Percentiles rank a stretch among this genome's conserved stretches.
Evolutionary conservation across 176 grass and related monocot genomes (phyloP).

Genomic region (Eleusine indica): DNA sequence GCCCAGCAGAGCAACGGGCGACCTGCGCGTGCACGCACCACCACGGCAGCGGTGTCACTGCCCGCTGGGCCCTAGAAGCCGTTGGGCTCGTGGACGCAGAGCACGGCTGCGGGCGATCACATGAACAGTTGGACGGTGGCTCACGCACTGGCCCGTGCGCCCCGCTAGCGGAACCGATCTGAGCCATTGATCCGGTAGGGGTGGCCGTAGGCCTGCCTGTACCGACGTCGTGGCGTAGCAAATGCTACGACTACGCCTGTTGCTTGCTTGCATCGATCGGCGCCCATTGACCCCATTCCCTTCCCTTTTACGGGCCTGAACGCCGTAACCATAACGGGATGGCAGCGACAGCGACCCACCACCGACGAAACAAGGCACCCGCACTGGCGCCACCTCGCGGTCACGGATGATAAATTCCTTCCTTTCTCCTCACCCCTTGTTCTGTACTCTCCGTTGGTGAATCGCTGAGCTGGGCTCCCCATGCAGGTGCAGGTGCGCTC

Average conservation of each 20-base stretch:
- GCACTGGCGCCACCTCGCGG: not conserved
- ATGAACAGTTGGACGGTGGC: not conserved
- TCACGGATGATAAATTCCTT: too few species aligned
- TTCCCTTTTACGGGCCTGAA: slow-evolving; percentile 21
- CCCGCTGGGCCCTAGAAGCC: fast-evolving
- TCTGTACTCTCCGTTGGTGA: not conserved
- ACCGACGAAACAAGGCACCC: not conserved
- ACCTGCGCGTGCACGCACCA: not conserved
- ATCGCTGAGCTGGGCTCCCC: not conserved
- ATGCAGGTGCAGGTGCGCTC: not conserved
- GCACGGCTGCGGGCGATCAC: not conserved
- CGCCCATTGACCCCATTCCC: slow-evolving; percentile 29
- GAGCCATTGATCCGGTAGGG: slow-evolving; percentile 17
- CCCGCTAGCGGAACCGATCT: slow-evolving; percentile 9
- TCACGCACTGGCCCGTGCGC: slow-evolving; percentile 45
- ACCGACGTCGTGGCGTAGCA: slow-evolving; percentile 13
- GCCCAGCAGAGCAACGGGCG: not conserved
- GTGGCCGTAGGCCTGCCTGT: slow-evolving; percentile 14
- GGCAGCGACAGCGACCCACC: slow-evolving; percentile 21
- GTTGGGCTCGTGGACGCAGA: not conserved
- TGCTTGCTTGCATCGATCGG: not conserved
- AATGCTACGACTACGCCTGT: not conserved
- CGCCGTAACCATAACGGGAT: slow-evolving; percentile 35
- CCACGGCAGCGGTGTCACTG: not conserved
- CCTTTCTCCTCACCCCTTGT: too few species aligned